Percentiles rank a stretch among this genome's conserved stretches.
These are phyloP conservation scores for Acacia acuminata DNA, from an alignment of 306 rosid genomes.

Conservation along the genomic window DNA sequence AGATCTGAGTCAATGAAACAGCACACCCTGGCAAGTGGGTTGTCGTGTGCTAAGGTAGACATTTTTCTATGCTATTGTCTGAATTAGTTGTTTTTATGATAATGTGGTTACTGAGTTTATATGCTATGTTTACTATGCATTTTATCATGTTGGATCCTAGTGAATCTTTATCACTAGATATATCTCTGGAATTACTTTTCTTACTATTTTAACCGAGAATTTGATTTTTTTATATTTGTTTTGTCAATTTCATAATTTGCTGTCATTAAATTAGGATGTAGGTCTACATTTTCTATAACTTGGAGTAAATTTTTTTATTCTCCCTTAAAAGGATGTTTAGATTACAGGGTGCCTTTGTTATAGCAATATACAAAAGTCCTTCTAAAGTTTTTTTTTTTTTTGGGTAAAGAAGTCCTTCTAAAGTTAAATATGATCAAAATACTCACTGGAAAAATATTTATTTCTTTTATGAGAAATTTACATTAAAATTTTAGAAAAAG, in stretches of 20 bases:
- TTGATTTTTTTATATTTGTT: not conserved
- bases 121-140: not conserved
- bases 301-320: not conserved
- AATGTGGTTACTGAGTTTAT: conserved; percentile 8
- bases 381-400: not conserved
- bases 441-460: not conserved
- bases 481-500: not conserved
- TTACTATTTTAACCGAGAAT: not conserved
- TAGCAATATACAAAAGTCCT: not conserved
- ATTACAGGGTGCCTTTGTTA: not conserved
- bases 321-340: not conserved
- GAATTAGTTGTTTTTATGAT: conserved; percentile 7
- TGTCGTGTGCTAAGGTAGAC: conserved; percentile 82
- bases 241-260: not conserved
- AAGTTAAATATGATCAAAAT: not conserved
- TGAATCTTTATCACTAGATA: conserved; percentile 10
- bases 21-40: conserved; percentile 68
- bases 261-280: not conserved
- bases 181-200: not conserved
- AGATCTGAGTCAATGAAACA: conserved; percentile 68
- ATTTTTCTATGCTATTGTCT: conserved; percentile 2
- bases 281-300: not conserved
- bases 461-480: not conserved
- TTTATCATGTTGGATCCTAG: conserved; percentile 5
- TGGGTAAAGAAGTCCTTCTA: not conserved